Conservation (phyloP, 73 alveolate species). For the Paramecium octaurelia region DNA sequence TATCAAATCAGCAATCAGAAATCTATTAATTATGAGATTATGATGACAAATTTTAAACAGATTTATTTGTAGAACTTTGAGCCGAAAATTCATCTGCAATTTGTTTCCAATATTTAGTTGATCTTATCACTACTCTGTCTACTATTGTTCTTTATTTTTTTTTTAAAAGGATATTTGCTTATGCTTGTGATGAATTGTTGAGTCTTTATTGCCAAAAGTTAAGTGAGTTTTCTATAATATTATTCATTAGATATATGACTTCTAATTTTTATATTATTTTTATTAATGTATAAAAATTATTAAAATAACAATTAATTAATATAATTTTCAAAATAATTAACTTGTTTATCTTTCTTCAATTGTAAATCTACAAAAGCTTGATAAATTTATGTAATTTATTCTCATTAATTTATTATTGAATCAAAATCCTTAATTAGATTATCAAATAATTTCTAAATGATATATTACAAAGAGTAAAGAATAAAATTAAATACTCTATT, state of each 20-base stretch:
- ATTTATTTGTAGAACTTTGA: background rate
- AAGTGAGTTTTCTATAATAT: constrained; percentile 18
- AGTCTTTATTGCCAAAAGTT: background rate
- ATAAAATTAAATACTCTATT: no score
- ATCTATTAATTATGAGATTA: background rate
- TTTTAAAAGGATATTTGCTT: background rate
- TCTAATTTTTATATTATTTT: background rate
- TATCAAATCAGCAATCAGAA: background rate
- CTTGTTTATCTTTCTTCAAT: background rate
- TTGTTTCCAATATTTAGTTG: background rate
- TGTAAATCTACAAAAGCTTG: background rate
- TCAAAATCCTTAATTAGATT: background rate
- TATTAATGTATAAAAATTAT: background rate
- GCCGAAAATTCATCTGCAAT: background rate
- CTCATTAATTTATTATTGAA: background rate
- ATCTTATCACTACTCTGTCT: constrained; percentile 8
- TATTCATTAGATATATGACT: background rate
- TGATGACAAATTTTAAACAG: background rate
- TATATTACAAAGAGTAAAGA: background rate
- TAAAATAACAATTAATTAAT: background rate
- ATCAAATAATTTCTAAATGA: background rate
- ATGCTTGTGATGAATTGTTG: background rate
- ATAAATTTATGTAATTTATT: background rate
- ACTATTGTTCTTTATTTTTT: background rate
- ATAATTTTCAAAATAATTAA: background rate